Percentiles rank a stretch among this genome's conserved stretches.
Conservation (phyloP, 164 flowering plant species). For the Dillenia suffruticosa region DNA sequence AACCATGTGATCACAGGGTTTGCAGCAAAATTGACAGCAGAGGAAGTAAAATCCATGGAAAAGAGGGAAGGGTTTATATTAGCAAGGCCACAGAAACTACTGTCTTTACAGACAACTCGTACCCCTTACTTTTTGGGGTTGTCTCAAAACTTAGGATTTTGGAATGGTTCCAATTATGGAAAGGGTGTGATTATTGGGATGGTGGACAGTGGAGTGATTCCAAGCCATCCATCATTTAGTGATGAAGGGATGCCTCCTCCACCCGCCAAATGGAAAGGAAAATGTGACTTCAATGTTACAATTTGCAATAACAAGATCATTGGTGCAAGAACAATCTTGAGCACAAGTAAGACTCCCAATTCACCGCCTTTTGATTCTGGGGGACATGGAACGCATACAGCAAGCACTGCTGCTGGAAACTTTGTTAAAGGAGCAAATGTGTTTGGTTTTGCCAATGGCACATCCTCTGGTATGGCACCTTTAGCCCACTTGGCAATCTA, state of each 20-base stretch:
- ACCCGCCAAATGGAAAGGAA: slow-evolving; percentile 4
- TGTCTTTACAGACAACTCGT: slow-evolving; percentile 23
- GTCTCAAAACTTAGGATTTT: too few relatives aligned
- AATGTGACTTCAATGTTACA: not conserved
- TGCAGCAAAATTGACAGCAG: slow-evolving; percentile 19
- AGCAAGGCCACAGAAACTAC: slow-evolving; percentile 10
- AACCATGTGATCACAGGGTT: slow-evolving; percentile 23
- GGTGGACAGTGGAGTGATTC: too few relatives aligned
- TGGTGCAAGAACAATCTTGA: not conserved
- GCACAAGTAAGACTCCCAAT: too few relatives aligned
- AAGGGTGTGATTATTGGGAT: too few relatives aligned
- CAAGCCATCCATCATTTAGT: too few relatives aligned
- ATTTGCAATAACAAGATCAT: slow-evolving; percentile 3
- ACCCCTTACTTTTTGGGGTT: slow-evolving; percentile 12
- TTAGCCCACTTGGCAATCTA: slow-evolving; percentile 2
- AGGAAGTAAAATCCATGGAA: slow-evolving; percentile 18
- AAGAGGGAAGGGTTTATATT: slow-evolving; percentile 19
- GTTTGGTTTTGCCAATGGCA: slow-evolving; percentile 7
- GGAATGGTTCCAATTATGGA: too few relatives aligned
- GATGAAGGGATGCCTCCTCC: too few relatives aligned
- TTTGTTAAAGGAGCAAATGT: slow-evolving; percentile 2
- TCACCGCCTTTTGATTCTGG: not conserved
- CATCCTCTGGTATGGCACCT: slow-evolving; percentile 5
- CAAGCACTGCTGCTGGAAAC: slow-evolving; percentile 9
- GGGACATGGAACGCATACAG: slow-evolving; percentile 8